Base-by-base conservation (phyloP, 2,329 filamentous ascomycete genomes). In the Byssoonygena ceratinophila region DNA sequence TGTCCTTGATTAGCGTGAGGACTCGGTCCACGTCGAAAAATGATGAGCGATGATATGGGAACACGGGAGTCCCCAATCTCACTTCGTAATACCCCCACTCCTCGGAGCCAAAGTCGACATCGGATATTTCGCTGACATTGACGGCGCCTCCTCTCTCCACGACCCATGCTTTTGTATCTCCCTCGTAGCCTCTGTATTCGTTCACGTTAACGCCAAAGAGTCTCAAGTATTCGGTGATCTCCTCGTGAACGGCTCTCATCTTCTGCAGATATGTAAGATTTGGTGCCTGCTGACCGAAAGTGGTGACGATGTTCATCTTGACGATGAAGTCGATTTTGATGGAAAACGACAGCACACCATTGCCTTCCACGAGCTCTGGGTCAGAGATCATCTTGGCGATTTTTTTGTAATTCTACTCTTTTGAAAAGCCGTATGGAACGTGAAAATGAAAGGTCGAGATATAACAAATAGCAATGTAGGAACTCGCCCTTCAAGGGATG, bases 241-340 rank as follows among this genome's bases (percentile, higher is more conserved):
- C 49, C 39, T 54, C 49, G 31, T 54, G 54, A 18, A 59, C 44
- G 20, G 23, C 12, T 8, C 51, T 34, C 43, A 36, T 50, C 23
- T 41, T 31, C 20, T 44, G 43, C 12, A 31, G 22, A n/a, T 45
- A 29, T 18, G n/a, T n/a, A 11, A 44, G 32, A 32, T 25, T 22
- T 25, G 16, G 31, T 22, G 20, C 43, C 22, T 51, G 14, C 14
- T 2, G 29, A 16, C 27, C 31, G 29, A 49, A 46, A 25, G 31
- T 39, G 20, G 46, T 32, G n/a, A 5, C 41, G 20, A 54, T 27
- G 22, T 51, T 46, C 20, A 54, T 39, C 23, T 54, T 58, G 49
- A 59, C 27, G 22, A 59, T 55, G 40, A 58, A 55, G 51, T 59
- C 58, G 6, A 57, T 25, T 12, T 57, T 53, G 25, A 59, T 41